Base-by-base conservation (phyloP, 2,329 filamentous ascomycete genomes). In the Zasmidium angulare region DNA sequence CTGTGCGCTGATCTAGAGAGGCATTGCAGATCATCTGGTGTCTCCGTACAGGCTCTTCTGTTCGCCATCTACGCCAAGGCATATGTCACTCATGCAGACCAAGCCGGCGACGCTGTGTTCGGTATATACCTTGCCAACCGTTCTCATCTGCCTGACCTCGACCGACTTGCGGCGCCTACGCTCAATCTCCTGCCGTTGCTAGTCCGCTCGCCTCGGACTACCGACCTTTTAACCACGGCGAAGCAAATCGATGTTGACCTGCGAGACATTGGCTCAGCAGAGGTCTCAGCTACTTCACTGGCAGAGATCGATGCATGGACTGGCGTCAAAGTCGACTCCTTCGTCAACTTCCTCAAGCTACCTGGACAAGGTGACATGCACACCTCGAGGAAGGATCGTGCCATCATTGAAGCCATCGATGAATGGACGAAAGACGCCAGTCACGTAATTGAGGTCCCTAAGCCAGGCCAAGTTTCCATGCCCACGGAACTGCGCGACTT, bases 91-190 rank as follows among this genome's bases (percentile, higher is more conserved):
- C 68, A 77, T 31, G 9, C 55, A 3, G 21, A 48, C 2, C n/a
- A 53, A 3, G 59, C 55, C 4, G 40, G 69, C 4, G 78, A 84
- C 43, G 74, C 90, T 1, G 76, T 91, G 0, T 81, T 96, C 53
- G 93, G 92, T 1, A 75, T 96, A 21, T 97, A 96, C 72, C 83
- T 96, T 9, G 90, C 91, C 46, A 96, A 96, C 71, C 84, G 91
- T 53, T 81, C 82, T 0, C 78, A 83, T 11, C 74, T 81, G 9
- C 76, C 81, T 2, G 76, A 81, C 2, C 71, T 86, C 1, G 76
- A 83, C 1, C 71, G 78, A 0, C 76, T 84, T 1, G 66, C 82
- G 0, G 87, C 85, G 29, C 92, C 93, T 0, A 95, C 90, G 0
- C 80, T 97, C 20, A 93, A 89, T 65, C 80, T 97, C 2, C 81